phyloP scores from a whole-genome alignment of 495 filamentous ascomycete genomes.

The Glonium stellatum region DNA sequence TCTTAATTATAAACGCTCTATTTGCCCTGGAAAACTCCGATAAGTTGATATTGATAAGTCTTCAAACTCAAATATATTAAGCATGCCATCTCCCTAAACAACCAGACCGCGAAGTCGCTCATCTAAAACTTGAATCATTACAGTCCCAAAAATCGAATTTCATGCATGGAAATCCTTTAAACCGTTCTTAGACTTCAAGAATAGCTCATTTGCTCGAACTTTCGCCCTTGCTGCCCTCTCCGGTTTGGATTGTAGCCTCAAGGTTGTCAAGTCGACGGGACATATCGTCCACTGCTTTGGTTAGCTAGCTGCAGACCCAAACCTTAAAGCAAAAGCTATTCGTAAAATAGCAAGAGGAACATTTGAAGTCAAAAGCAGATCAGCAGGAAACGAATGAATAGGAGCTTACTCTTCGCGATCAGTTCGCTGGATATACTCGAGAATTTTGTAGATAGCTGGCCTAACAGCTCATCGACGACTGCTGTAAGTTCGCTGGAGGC shows the following conservation, averaged over 20 bases:
- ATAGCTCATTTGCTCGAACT: constrained; percentile 6
- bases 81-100: no score
- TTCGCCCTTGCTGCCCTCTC: constrained; percentile 37
- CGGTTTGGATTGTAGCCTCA: constrained; percentile 61
- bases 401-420: constrained; percentile 71
- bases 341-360: neutral
- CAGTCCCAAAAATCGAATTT: neutral
- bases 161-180: neutral
- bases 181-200: no score
- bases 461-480: constrained; percentile 77
- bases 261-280: constrained; percentile 78
- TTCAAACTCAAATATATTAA: no score
- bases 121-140: neutral
- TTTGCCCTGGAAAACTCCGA: no score
- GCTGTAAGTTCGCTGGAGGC: constrained; percentile 58
- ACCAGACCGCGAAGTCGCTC: neutral
- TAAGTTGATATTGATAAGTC: no score
- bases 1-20: no score
- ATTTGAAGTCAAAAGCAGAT: neutral
- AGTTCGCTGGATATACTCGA: constrained; percentile 72
- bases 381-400: neutral
- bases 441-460: constrained; percentile 78
- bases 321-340: no score
- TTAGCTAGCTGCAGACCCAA: no score
- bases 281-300: constrained; percentile 83